A percentile compares a stretch with the other conserved stretches of the same genome.
phyloP scores from a whole-genome alignment of 2,329 filamentous ascomycete species.

The Madurella mycetomatis region DNA sequence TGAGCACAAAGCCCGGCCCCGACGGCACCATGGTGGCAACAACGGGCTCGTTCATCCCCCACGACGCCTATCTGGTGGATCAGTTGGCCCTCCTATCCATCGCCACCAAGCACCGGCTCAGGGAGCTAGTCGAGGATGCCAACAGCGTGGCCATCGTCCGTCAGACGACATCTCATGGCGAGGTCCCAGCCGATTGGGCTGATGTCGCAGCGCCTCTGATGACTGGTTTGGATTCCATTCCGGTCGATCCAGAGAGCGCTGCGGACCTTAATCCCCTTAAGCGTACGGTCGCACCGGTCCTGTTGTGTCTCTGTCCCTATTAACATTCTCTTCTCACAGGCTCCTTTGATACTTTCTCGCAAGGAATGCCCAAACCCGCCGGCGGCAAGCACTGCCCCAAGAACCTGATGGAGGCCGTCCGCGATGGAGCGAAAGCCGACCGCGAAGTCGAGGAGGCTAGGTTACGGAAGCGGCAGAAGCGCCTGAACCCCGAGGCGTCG shows the following conservation, averaged over 20 bases:
- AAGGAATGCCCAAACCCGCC: slow-evolving; percentile 30
- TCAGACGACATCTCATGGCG: slow-evolving; percentile 73
- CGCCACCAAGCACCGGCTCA: slow-evolving; percentile 73
- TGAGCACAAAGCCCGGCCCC: slow-evolving; percentile 52
- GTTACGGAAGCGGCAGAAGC: slow-evolving; percentile 61
- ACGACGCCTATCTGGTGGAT: slow-evolving; percentile 72
- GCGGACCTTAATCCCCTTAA: slow-evolving; percentile 54
- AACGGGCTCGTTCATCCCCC: slow-evolving; percentile 65
- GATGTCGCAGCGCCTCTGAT: slow-evolving; percentile 59
- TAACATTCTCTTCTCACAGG: slow-evolving; percentile 32
- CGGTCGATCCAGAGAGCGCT: slow-evolving; percentile 40
- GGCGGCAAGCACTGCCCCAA: slow-evolving; percentile 38
- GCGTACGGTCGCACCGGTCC: slow-evolving; percentile 44
- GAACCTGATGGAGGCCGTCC: slow-evolving; percentile 48
- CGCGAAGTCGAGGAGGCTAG: slow-evolving; percentile 69
- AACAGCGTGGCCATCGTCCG: slow-evolving; percentile 65
- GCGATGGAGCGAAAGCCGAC: slow-evolving; percentile 61
- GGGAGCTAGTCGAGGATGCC: slow-evolving; percentile 73
- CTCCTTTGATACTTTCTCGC: slow-evolving; percentile 31
- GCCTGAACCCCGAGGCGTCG: slow-evolving; percentile 49
- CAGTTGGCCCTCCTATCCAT: slow-evolving; percentile 79
- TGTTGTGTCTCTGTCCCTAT: slow-evolving; percentile 7
- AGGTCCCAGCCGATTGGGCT: slow-evolving; percentile 70
- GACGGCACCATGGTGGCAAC: slow-evolving; percentile 60
- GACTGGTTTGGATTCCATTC: slow-evolving; percentile 36